Evolutionary conservation across 2,329 filamentous ascomycete species (phyloP).

Genomic region (Zymoseptoria ardabiliae): DNA sequence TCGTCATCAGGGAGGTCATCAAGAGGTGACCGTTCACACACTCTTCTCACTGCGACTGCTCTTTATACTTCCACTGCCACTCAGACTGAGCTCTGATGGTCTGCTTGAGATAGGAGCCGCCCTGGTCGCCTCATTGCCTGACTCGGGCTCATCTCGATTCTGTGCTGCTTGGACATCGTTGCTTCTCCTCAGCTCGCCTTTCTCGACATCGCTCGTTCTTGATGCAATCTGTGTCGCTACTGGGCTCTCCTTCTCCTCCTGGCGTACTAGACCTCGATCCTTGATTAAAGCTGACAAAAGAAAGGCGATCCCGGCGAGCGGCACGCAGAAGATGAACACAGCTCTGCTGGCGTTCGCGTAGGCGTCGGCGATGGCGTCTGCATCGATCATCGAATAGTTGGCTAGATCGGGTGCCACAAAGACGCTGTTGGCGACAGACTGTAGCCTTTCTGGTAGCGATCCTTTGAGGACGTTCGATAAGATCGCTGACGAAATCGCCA

Average conservation of each 20-base stretch:
- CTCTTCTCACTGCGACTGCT: background rate
- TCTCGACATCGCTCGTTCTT: background rate
- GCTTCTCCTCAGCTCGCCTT: background rate
- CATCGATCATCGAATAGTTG: conserved; percentile 29
- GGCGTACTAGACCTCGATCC: conserved; percentile 20
- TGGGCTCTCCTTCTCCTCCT: conserved; percentile 18
- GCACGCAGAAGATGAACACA: conserved; percentile 52
- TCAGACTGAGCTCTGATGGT: background rate
- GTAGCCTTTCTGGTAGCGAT: conserved; percentile 34
- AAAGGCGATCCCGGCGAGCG: conserved; percentile 46
- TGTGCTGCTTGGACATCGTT: background rate
- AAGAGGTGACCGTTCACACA: background rate
- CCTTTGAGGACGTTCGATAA: conserved; percentile 29
- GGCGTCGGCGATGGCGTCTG: conserved; percentile 31
- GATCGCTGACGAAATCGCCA: conserved; percentile 51
- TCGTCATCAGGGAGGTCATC: background rate
- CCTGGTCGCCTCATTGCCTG: background rate
- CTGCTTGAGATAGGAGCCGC: background rate
- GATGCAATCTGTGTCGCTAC: background rate
- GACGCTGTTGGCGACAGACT: conserved; percentile 34
- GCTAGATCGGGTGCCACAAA: conserved; percentile 32
- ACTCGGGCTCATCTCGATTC: background rate
- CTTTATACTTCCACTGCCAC: background rate
- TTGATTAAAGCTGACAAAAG: conserved; percentile 46
- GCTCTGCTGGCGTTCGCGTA: conserved; percentile 39